phyloP scores from a whole-genome alignment of 148 eudicot species.

The Fagopyrum esculentum region DNA sequence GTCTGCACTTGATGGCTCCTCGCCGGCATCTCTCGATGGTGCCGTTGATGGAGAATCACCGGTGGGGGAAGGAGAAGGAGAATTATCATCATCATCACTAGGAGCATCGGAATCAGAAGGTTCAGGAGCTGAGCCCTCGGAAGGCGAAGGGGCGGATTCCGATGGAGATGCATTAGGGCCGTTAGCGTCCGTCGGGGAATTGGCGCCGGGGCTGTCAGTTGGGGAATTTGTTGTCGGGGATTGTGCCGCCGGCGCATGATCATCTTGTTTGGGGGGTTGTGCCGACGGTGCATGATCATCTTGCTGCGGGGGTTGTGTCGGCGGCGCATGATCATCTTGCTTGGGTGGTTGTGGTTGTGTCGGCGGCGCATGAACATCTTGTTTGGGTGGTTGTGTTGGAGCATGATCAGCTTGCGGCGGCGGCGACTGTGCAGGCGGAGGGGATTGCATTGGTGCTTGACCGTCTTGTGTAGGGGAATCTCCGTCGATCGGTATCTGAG shows the following conservation, averaged over 20 bases:
- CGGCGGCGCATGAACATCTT: too few species aligned
- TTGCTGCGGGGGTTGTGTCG: too few species aligned
- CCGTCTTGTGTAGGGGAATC: too few species aligned
- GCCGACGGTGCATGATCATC: too few species aligned
- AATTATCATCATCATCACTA: neutral
- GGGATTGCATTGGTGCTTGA: neutral
- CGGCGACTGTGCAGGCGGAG: neutral
- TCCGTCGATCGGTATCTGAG: too few species aligned
- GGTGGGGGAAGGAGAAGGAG: neutral
- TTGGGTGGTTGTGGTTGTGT: too few species aligned
- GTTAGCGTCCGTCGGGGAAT: neutral
- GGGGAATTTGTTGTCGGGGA: neutral
- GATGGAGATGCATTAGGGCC: neutral
- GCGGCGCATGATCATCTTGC: too few species aligned
- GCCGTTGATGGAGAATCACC: neutral
- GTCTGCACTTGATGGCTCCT: neutral
- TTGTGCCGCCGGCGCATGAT: neutral
- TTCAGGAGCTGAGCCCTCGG: too few species aligned
- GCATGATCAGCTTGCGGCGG: neutral
- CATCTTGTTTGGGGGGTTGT: too few species aligned
- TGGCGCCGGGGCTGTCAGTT: neutral
- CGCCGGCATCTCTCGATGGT: neutral
- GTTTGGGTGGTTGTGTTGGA: too few species aligned
- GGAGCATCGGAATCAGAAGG: neutral
- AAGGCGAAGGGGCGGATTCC: too few species aligned